Base-by-base conservation (phyloP, 805 yeast genomes). In the Teunomyces cretensis region DNA sequence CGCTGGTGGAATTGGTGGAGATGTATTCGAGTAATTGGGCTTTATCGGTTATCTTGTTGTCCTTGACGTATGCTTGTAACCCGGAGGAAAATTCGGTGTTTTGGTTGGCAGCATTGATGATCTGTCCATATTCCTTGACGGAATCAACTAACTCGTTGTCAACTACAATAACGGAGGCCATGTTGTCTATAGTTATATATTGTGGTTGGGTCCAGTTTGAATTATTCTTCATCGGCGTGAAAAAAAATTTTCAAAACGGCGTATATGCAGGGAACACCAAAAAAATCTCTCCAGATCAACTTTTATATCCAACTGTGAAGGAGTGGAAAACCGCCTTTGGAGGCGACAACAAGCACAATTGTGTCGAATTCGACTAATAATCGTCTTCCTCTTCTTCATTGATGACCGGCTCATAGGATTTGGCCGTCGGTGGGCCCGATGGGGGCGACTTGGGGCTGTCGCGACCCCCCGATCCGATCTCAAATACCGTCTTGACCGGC, bases 81-180 rank as follows among this genome's bases (percentile, higher is more conserved):
- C 58, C 50, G 19, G 58, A 55, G 22, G 71, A 64, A 48, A 63
- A 60, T 14, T 54, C 60, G 28, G 56, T 50, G 47, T 55, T 57
- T 45, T 61, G 61, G 46, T 60, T 54, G 30, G 60, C 55, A 15
- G 61, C 55, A 48, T 70, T 75, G 43, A 72, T 57, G 39, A 70
- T 67, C 48, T 60, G 68, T 30, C 65, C 68, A 47, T 67, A 70
- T 52, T 71, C 76, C 41, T 56, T 58, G 44, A 72, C 62, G 24
- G 74, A 69, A 55, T 67, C 73, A 47, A 58, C 61, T 50, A 72
- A 58, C 53, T 67, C 73, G 57, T 63, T 70, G 46, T 72, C 75
- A 17, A 72, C 74, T 40, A 72, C 68, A 48, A 72, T 63, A 45
- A 71, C 76, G 33, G 76, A 68, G 44, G 71, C 62, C 75, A 71